A percentile compares a stretch with the other conserved stretches of the same genome.
These are phyloP conservation scores for Neoarthrinium moseri DNA, from an alignment of 2,329 filamentous ascomycete species.

Conservation along the genomic window DNA sequence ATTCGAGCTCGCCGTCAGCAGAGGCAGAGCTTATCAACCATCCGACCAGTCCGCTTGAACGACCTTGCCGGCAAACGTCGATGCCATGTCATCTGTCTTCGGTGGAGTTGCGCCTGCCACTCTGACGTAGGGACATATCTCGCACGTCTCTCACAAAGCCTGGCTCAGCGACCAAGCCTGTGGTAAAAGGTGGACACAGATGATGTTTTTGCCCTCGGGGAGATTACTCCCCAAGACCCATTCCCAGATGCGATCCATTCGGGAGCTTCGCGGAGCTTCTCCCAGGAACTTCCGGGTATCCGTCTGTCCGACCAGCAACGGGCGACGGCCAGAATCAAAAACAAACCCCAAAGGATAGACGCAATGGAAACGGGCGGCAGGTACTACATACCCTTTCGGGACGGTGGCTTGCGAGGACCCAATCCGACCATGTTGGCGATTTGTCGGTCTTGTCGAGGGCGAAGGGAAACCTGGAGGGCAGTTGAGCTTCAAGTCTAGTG, in stretches of 20 bases:
- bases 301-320: neutral
- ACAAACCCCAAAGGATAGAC: constrained; percentile 6
- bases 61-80: neutral
- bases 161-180: no score
- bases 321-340: neutral
- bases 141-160: neutral
- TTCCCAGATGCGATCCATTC: no score
- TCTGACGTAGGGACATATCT: neutral
- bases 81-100: no score
- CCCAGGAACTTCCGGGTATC: no score
- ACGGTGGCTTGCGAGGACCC: constrained; percentile 49
- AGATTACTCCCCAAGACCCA: no score
- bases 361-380: constrained; percentile 11
- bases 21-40: neutral
- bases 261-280: neutral
- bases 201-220: no score
- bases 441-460: constrained; percentile 25
- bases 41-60: neutral
- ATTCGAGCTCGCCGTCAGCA: neutral
- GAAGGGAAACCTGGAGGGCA: no score
- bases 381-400: constrained; percentile 65
- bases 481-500: no score
- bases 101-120: constrained; percentile 3
- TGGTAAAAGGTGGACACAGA: no score
- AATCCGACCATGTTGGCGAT: constrained; percentile 48